A percentile compares a stretch with the other conserved stretches of the same genome.
Conservation (phyloP, 768 basidiomycete species). For the Tricholoma hemisulphureum region DNA sequence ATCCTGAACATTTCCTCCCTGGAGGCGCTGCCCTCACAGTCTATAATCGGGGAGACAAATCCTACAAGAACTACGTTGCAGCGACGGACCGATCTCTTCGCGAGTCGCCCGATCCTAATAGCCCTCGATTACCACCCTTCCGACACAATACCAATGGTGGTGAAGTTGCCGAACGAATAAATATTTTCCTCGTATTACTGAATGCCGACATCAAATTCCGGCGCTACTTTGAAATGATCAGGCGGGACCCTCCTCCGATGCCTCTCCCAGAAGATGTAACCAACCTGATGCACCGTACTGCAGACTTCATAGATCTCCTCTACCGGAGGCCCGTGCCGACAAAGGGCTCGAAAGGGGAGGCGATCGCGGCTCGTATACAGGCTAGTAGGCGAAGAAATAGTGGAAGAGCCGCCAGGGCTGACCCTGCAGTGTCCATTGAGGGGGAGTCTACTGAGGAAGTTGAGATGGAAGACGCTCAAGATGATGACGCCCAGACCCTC, state of each 20-base stretch:
- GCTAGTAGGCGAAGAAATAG: not conserved
- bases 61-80: not conserved
- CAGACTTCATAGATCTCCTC: not conserved
- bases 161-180: not conserved
- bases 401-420: not conserved
- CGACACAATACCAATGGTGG: too few relatives aligned
- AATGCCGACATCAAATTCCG: not conserved
- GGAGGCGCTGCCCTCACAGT: not conserved
- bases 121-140: not conserved
- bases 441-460: not conserved
- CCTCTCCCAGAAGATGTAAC: not conserved
- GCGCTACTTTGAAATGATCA: not conserved
- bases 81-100: not conserved
- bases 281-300: not conserved
- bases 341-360: not conserved
- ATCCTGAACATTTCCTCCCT: not conserved
- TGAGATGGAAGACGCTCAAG: not conserved
- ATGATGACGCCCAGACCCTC: too few relatives aligned
- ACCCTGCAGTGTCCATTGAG: not conserved
- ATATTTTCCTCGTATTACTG: not conserved
- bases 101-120: not conserved
- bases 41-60: not conserved
- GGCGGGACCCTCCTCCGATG: not conserved
- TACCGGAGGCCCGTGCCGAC: not conserved
- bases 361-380: not conserved